Evolutionary conservation across 2,329 filamentous ascomycete species (phyloP), one percentile per base, ranked within the genome.

Genomic region (Pseudocercospora vitis): DNA sequence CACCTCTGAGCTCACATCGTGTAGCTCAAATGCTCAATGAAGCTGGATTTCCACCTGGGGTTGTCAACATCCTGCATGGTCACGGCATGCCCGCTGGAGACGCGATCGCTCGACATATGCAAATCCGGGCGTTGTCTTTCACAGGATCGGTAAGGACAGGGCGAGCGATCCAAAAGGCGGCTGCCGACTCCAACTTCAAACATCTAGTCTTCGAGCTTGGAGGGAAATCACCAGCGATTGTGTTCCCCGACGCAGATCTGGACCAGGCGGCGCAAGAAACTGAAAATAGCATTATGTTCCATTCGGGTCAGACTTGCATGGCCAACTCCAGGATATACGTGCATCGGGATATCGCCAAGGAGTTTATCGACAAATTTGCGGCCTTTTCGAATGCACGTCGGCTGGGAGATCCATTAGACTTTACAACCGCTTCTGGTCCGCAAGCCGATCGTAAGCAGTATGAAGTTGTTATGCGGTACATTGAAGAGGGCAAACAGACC

Each of bases 231-330:
- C 65, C 63, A 2, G 40, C 57, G 2, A 53, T 66, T 9, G 48
- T 66, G n/a, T 65, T 66, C 29, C 51, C 58, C 24, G 64, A 66
- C 50, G 64, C 64, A 18, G 60, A 66, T 46, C 35, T 66, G 5
- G 61, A 64, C 11, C 37, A 58, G 28, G 64, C 64, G 4, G 60
- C 56, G 8, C 37, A 48, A 31, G 58, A 74, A 57, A 70, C 70
- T 37, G 67, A 70, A 12, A 70, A 70, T 56, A 50, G 81, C 57
- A 76, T 84, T 47, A 75, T 79, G 56, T 73, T 71, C 57, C 78
- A 82, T 63, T 78, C 77, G 32, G 81, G 82, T 0, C 82, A 86
- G 61, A 74, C 78, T 2, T 85, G 83, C 68, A 78, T 82, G 68
- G 81, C 81, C 0, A 82, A 78, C 53, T 79, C 78, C 3, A 74